Percentiles rank a stretch among this genome's conserved stretches.
Evolutionary conservation across 148 eudicot genomes (phyloP).

Genomic region (Pharnaceum exiguum): DNA sequence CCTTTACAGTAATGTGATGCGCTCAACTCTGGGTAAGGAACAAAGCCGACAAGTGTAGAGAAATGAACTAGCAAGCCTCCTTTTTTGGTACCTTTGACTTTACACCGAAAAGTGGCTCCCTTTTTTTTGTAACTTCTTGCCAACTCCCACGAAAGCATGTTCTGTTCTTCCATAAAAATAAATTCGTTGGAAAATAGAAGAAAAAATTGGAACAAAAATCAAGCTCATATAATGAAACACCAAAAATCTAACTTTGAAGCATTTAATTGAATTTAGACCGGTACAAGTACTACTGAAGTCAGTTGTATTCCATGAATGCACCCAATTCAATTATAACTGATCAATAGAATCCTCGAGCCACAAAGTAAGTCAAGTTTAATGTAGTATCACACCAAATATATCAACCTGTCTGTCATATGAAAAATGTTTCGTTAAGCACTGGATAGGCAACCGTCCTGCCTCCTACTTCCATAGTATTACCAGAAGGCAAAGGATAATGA

Average conservation of each 20-base stretch:
- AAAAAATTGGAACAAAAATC: slow-evolving; percentile 6
- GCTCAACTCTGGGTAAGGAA: slow-evolving; percentile 82
- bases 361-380: too few species aligned
- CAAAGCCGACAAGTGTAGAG: slow-evolving; percentile 88
- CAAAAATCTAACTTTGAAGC: background rate
- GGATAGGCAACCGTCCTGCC: too few species aligned
- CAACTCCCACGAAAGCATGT: slow-evolving; percentile 88
- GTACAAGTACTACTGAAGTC: too few species aligned
- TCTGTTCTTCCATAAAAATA: slow-evolving; percentile 74
- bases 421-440: too few species aligned
- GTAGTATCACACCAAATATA: too few species aligned
- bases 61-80: slow-evolving; percentile 88
- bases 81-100: slow-evolving; percentile 70
- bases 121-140: slow-evolving; percentile 58
- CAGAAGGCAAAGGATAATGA: too few species aligned
- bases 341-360: too few species aligned
- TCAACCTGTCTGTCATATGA: too few species aligned
- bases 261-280: background rate
- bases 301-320: too few species aligned
- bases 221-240: background rate
- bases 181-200: slow-evolving; percentile 36
- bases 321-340: too few species aligned
- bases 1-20: slow-evolving; percentile 80
- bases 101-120: slow-evolving; percentile 65
- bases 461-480: too few species aligned